These are phyloP conservation scores for Exophiala xenobiotica DNA, from an alignment of 2,329 filamentous ascomycete genomes.

Conservation along the genomic window DNA sequence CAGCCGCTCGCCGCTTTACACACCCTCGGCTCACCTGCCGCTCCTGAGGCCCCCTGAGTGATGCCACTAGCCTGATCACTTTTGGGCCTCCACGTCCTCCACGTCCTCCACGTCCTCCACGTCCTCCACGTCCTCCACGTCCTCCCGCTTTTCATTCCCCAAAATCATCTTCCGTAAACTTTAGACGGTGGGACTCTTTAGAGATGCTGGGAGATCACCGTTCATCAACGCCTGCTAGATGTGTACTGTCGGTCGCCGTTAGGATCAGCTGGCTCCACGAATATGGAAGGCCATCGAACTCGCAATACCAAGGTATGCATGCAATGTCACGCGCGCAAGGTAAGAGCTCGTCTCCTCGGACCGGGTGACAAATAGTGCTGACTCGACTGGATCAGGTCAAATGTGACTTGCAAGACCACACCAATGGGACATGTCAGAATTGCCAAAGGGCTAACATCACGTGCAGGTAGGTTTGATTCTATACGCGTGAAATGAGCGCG, in stretches of 20 bases:
- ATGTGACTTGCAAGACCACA: slow-evolving; percentile 15
- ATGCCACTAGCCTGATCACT: too few relatives aligned
- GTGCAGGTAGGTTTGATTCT: slow-evolving; percentile 11
- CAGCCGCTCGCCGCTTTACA: too few relatives aligned
- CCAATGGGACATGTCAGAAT: slow-evolving; percentile 13
- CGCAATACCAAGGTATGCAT: slow-evolving; percentile 18
- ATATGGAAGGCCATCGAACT: slow-evolving; percentile 1
- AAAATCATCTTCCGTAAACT: too few relatives aligned
- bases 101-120: too few relatives aligned
- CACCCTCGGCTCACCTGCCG: too few relatives aligned
- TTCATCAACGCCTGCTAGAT: not conserved
- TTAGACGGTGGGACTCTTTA: too few relatives aligned
- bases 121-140: too few relatives aligned
- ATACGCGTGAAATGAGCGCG: slow-evolving; percentile 4
- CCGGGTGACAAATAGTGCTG: not conserved
- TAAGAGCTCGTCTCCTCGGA: slow-evolving; percentile 1
- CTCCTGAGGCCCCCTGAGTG: too few relatives aligned
- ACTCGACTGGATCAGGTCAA: slow-evolving; percentile 10
- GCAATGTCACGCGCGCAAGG: slow-evolving; percentile 15
- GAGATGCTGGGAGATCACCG: too few relatives aligned
- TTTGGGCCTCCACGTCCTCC: too few relatives aligned
- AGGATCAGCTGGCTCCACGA: not conserved
- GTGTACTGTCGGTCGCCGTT: not conserved
- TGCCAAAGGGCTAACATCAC: slow-evolving; percentile 8
- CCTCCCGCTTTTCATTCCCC: too few relatives aligned